A percentile compares a stretch with the other conserved stretches of the same genome.
Evolutionary conservation across 129 eudicot genomes (phyloP).

Genomic region (Saussurea involucrata): DNA sequence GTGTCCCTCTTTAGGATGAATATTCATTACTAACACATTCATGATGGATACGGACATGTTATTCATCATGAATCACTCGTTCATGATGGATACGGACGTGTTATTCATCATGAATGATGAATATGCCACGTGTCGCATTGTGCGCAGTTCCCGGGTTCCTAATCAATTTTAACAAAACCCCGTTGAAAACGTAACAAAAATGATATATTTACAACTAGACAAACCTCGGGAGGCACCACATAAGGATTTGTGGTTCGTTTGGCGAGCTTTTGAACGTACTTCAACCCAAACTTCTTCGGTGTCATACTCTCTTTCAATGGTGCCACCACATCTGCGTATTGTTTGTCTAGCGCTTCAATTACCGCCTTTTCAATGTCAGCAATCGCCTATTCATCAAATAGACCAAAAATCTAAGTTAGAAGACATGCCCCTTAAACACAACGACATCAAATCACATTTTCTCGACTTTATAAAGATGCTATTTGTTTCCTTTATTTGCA

Average conservation of each 20-base stretch:
- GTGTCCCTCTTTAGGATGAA: no score
- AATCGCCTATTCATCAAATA: constrained; percentile 45
- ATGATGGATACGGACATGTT: no score
- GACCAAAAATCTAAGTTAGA: neutral
- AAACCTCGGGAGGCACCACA: constrained; percentile 59
- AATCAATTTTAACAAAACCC: no score
- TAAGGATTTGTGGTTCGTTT: constrained; percentile 51
- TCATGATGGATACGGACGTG: no score
- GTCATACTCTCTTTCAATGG: constrained; percentile 61
- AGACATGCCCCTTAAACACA: neutral
- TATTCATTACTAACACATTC: no score
- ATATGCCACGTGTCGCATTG: no score
- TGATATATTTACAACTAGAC: neutral
- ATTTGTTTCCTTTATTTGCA: neutral
- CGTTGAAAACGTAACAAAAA: neutral
- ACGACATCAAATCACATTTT: neutral
- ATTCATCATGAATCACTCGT: no score
- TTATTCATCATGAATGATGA: no score
- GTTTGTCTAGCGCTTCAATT: constrained; percentile 64
- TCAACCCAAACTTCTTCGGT: constrained; percentile 62
- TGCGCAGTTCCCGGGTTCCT: no score
- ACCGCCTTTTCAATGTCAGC: constrained; percentile 69
- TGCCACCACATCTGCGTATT: constrained; percentile 60
- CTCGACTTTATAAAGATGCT: neutral
- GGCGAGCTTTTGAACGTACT: constrained; percentile 60